Evolutionary conservation across 163 green algal species (phyloP), one percentile per base, ranked within the genome.

Genomic region (Scenedesmus sp.): DNA sequence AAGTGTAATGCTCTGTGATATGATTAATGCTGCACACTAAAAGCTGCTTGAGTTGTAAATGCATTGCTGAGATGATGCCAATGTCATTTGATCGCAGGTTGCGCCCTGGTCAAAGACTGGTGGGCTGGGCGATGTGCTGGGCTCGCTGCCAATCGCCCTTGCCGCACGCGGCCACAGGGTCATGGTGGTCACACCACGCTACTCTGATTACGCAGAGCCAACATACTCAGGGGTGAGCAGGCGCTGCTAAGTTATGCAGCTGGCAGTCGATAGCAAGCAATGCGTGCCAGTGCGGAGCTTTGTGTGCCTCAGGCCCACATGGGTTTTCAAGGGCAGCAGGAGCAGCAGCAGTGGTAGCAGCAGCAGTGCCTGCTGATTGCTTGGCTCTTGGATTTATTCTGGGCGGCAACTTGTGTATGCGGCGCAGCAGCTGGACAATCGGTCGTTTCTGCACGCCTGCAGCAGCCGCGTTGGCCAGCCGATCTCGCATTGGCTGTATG

Each of bases 51-150:
- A 46, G 34, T 46, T 46, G 34, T 46, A 46, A 46, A 46, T 46
- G 34, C 34, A 46, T 46, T 46, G 34, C 34, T 46, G 34, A 46
- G 34, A 46, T 46, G 34, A 46, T 46, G 34, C 34, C 34, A 46
- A 46, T 46, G 34, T 46, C 34, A 46, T 46, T 46, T 46, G 12
- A 23, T 73, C 4, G 52, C 70, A 95, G 93, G 93, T 93, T 16
- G 91, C 93, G 7, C 93, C 93, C 10, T 93, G 96, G 94, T 97
- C 93, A 90, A 99, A 99, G 93, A 99, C 97, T 1, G 97, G 97
- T 6, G 97, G 98, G n/a, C 95, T 99, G 59, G 98, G 95, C 0
- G 98, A 99, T 93, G 98, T 99, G 76, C 89, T 96, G 23, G 98
- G 97, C 82, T 96, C 96, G 1, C 95, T 99, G 90, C 98, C 98